phyloP scores from a whole-genome alignment of 345 rosid species.

The Aethionema arabicum region DNA sequence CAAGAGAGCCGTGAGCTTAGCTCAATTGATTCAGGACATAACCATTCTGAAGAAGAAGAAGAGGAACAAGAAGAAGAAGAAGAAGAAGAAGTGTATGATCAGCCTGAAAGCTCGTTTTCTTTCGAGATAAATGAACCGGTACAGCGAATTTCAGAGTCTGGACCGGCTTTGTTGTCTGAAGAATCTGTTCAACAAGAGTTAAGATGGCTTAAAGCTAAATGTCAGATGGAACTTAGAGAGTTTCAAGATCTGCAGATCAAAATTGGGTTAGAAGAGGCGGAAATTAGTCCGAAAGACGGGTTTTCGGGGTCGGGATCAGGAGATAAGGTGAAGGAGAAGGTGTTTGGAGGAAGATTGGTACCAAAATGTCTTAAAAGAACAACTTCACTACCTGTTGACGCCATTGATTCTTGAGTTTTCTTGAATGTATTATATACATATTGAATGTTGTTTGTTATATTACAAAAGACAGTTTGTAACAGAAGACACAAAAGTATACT shows the following conservation, averaged over 20 bases:
- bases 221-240: constrained; percentile 55
- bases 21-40: constrained; percentile 61
- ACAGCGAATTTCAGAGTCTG: constrained; percentile 38
- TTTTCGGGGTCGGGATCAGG: constrained; percentile 31
- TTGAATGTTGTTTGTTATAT: constrained; percentile 28
- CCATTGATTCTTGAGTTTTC: constrained; percentile 44
- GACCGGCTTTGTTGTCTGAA: constrained; percentile 42
- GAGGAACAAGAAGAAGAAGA: constrained; percentile 34
- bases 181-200: constrained; percentile 47
- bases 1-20: constrained; percentile 75
- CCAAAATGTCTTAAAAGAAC: constrained; percentile 60
- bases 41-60: constrained; percentile 73
- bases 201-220: constrained; percentile 71
- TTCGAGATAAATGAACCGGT: constrained; percentile 21
- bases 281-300: constrained; percentile 1
- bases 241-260: constrained; percentile 53
- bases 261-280: constrained; percentile 23
- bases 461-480: constrained; percentile 1
- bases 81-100: constrained; percentile 33
- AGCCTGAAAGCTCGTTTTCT: constrained; percentile 33
- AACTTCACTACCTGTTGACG: constrained; percentile 70
- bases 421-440: constrained; percentile 28
- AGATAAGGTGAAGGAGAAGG: constrained; percentile 33
- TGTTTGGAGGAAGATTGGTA: constrained; percentile 40
- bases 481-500: constrained; percentile 12